phyloP scores from a whole-genome alignment of 805 yeast genomes.

The Hanseniaspora vineae region DNA sequence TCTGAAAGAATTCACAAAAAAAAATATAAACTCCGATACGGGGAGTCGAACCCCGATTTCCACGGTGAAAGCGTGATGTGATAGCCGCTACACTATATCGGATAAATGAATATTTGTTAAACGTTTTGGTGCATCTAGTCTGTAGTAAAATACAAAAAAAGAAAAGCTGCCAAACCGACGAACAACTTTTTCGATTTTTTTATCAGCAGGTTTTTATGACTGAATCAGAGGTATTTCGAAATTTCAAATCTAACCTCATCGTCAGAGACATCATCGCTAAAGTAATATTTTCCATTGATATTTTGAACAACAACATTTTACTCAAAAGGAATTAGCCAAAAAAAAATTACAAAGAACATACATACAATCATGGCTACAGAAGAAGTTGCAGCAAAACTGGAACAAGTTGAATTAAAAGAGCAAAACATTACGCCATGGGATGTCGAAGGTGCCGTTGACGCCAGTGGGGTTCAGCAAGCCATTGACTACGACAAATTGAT shows the following conservation, averaged over 20 bases:
- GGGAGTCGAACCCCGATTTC: slow-evolving; percentile 3
- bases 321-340: no score
- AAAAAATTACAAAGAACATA: background rate
- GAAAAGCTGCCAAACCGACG: background rate
- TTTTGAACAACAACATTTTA: no score
- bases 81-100: slow-evolving; percentile 2
- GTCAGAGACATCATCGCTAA: no score
- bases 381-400: slow-evolving; percentile 12
- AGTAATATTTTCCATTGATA: background rate
- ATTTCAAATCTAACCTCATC: no score
- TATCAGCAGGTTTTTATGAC: no score
- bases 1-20: no score
- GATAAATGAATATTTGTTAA: background rate
- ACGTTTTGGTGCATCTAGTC: background rate
- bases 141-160: background rate
- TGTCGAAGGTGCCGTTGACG: slow-evolving; percentile 95
- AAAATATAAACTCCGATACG: slow-evolving; percentile 1
- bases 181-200: background rate
- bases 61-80: slow-evolving; percentile 3
- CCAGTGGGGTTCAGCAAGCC: slow-evolving; percentile 69
- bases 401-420: slow-evolving; percentile 19
- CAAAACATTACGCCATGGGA: slow-evolving; percentile 94
- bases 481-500: slow-evolving; percentile 88
- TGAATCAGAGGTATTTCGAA: no score
- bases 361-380: background rate